Evolutionary conservation across 495 filamentous ascomycete genomes (phyloP).

Genomic region (Melanomma pulvis-pyrius): DNA sequence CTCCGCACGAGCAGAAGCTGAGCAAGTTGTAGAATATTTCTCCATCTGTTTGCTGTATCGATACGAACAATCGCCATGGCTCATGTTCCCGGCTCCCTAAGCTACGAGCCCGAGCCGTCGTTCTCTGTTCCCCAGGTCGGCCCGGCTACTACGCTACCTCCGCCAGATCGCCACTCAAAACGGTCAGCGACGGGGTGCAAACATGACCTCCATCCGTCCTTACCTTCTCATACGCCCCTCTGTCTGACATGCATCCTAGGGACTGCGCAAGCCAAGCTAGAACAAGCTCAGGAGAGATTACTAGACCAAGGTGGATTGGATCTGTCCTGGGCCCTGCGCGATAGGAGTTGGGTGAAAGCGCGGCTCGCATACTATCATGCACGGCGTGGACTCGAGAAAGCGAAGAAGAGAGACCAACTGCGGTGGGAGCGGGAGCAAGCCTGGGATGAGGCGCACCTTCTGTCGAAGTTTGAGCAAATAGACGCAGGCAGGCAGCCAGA

Average conservation of each 20-base stretch:
- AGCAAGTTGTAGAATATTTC: too few relatives aligned
- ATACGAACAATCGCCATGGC: neutral
- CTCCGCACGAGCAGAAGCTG: too few relatives aligned
- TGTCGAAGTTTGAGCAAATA: neutral
- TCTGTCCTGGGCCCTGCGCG: neutral
- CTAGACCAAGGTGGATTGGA: neutral
- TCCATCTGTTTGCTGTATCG: too few relatives aligned
- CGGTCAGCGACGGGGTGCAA: neutral
- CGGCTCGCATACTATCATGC: neutral
- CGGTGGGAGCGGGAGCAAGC: conserved; percentile 4
- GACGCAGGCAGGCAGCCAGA: neutral
- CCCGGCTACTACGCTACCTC: neutral
- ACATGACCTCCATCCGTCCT: neutral
- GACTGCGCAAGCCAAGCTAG: neutral
- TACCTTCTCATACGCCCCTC: neutral
- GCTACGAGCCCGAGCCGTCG: neutral
- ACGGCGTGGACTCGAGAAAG: neutral
- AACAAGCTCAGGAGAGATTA: neutral
- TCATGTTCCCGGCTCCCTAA: neutral
- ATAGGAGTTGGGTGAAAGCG: neutral
- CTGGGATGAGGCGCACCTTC: conserved; percentile 6
- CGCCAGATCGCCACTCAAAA: neutral
- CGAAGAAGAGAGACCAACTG: conserved; percentile 4
- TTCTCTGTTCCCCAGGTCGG: neutral
- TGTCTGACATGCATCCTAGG: neutral